Conservation (phyloP, 768 basidiomycete genomes). For the Fomitopsis serialis region DNA sequence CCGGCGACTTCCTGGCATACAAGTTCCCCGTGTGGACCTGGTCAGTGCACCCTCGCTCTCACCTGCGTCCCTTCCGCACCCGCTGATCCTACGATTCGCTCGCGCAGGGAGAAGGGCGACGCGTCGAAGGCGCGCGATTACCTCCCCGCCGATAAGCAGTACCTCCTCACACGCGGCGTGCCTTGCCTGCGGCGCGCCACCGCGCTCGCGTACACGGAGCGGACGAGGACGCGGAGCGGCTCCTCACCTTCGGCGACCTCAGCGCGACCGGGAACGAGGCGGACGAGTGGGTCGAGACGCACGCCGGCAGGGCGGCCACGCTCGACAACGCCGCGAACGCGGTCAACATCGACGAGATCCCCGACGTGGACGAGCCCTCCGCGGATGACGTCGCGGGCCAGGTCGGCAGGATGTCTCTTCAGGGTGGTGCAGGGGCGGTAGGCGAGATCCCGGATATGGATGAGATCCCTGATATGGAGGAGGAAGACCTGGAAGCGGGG, state of each 20-base stretch:
- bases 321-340: constrained; percentile 51
- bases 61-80: constrained; percentile 2
- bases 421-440: constrained; percentile 23
- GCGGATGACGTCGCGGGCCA: constrained; percentile 28
- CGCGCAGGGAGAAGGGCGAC: constrained; percentile 86
- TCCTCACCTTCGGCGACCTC: constrained; percentile 76
- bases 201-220: constrained; percentile 91
- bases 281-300: constrained; percentile 99
- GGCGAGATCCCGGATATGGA: constrained; percentile 85
- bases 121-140: constrained; percentile 81
- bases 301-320: constrained; percentile 66
- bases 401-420: constrained; percentile 22
- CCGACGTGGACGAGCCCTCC: constrained; percentile 67
- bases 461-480: constrained; percentile 99
- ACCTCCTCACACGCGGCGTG: constrained; percentile 93
- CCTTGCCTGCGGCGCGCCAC: constrained; percentile 93
- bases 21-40: constrained; percentile 99
- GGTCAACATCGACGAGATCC: constrained; percentile 78
- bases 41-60: constrained; percentile 38
- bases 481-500: constrained; percentile 82
- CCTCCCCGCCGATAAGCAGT: constrained; percentile 94
- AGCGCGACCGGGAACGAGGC: constrained; percentile 47
- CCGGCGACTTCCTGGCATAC: constrained; percentile 95
- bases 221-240: constrained; percentile 93
- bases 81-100: constrained; percentile 1